Evolutionary conservation across 1,284 basidiomycete genomes (phyloP), one percentile per base, ranked within the genome.

Genomic region (Microbotryum intermedium): DNA sequence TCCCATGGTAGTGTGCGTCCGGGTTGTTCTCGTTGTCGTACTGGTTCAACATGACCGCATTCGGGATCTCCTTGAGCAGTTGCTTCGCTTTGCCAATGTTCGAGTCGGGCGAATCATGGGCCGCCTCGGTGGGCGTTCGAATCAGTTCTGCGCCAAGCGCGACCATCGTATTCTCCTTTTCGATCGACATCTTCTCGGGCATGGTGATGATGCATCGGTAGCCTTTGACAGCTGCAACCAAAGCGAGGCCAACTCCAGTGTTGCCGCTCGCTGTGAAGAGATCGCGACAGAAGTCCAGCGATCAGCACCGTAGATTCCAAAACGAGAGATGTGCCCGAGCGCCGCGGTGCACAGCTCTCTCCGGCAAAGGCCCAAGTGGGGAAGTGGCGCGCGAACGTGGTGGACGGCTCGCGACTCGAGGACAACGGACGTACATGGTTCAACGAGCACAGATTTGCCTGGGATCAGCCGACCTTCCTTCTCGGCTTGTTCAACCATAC

Each of bases 401-500:
- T 18, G 11, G 16, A 16, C 25, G 50, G 25, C 21, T 21, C 18
- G 29, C 25, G 50, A 29, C 26, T n/a, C 7, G 16, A 26, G n/a
- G 23, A 30, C 28, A n/a, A 25, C 44, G 30, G 2, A 57, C 67
- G 29, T 26, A 72, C 71, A 78, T 0, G 92, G 90, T 73, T 97
- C 94, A 68, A 97, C 92, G 64, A 97, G 85, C 57, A 95, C 83
- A 69, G 88, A 91, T 76, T 90, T 81, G 6, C 93, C 92, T 1
- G 89, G 89, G 50, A 90, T 81, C 48, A 97, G 82, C 56, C 79
- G 84, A 30, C 93, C 93, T 50, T 90, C 85, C 62, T 80, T 80
- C 78, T 98, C 94, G 7, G 94, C 94, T 26, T 85, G 82, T 68
- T 91, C 85, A 2, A 97, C 84, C 94, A 98, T 98, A n/a, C 90